phyloP scores from a whole-genome alignment of 805 yeast species.

The Candida michaelii region DNA sequence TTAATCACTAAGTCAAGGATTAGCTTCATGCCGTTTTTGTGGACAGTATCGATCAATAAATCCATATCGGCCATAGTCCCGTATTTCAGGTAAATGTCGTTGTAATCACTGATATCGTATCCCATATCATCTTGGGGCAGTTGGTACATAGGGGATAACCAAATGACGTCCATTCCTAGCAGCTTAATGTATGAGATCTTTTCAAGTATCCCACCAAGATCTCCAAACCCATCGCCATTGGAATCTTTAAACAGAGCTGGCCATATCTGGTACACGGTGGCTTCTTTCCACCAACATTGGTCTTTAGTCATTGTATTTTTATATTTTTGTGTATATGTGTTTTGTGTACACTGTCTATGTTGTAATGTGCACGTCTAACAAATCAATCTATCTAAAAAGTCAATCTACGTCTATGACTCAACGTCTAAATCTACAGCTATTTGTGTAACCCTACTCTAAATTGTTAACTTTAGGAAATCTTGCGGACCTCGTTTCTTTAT shows the following conservation, averaged over 20 bases:
- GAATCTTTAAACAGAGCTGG: constrained; percentile 62
- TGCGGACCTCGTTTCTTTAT: no score
- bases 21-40: constrained; percentile 50
- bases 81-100: constrained; percentile 49
- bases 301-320: constrained; percentile 9
- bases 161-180: constrained; percentile 51
- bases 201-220: constrained; percentile 52
- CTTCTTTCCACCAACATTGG: constrained; percentile 54
- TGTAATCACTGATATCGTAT: constrained; percentile 57
- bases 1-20: constrained; percentile 58
- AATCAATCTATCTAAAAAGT: no score
- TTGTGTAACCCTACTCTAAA: no score
- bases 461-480: no score
- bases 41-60: constrained; percentile 44
- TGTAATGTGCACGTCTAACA: no score
- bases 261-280: constrained; percentile 57
- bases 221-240: constrained; percentile 60
- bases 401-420: no score
- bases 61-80: constrained; percentile 57
- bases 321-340: no score
- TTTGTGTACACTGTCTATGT: no score
- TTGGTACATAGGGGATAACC: constrained; percentile 60
- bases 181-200: constrained; percentile 50
- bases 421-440: no score
- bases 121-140: constrained; percentile 66